A percentile compares a stretch with the other conserved stretches of the same genome.
Conservation (phyloP, 2,329 filamentous ascomycete species). For the Trichoderma sp. region DNA sequence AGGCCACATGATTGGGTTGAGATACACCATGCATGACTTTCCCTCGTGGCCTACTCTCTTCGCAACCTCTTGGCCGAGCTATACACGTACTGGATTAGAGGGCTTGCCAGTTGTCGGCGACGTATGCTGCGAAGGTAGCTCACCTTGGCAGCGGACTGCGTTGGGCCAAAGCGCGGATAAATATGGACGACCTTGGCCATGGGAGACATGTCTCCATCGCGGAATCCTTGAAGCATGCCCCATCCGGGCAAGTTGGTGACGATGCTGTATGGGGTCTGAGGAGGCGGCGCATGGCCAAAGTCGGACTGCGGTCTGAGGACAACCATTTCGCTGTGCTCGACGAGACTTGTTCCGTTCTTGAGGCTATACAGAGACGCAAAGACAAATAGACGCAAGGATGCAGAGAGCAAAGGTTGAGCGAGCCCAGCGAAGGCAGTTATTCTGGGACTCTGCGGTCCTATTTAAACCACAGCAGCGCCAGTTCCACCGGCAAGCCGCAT, state of each 20-base stretch:
- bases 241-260: conserved; percentile 51
- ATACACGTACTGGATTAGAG: not conserved
- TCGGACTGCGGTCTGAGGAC: conserved; percentile 44
- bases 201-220: conserved; percentile 45
- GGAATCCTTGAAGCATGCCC: conserved; percentile 44
- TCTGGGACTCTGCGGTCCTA: not conserved
- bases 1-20: conserved; percentile 40
- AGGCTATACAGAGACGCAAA: not conserved
- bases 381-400: too few relatives aligned
- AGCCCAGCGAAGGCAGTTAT: not conserved
- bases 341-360: not conserved
- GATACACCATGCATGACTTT: conserved; percentile 38
- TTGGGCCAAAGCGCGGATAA: conserved; percentile 52
- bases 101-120: not conserved
- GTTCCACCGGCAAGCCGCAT: not conserved
- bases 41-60: conserved; percentile 37
- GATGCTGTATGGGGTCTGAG: conserved; percentile 51
- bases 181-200: conserved; percentile 46
- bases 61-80: conserved; percentile 46
- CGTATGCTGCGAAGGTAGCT: conserved; percentile 20
- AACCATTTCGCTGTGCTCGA: conserved; percentile 37
- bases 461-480: conserved; percentile 1
- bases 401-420: not conserved
- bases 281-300: conserved; percentile 51
- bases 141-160: conserved; percentile 42